Evolutionary conservation across 768 basidiomycete species (phyloP), one percentile per base, ranked within the genome.

Genomic region (Russula foetens): DNA sequence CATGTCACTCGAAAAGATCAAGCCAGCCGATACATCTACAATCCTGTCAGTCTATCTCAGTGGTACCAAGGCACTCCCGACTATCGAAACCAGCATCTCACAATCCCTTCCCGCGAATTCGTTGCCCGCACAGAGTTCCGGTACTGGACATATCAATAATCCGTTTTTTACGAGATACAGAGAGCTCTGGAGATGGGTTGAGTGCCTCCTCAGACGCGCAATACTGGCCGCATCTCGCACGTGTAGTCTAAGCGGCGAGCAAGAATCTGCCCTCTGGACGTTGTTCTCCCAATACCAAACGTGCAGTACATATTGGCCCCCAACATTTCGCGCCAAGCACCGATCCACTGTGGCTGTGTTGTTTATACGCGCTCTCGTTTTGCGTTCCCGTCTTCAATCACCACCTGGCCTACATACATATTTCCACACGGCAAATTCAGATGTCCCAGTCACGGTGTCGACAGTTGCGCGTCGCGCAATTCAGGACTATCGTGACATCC

Each of bases 101-200:
- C 62, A 66, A 7, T 65, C 66, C 19, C 59, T 69, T 14, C 67
- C 70, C 8, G 59, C 58, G 2, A 74, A 75, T 59, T 71, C 66
- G 38, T 56, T 72, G 43, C 70, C 68, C 28, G 68, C 66, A 52
- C 64, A 58, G 64, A 56, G 72, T 15, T 65, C 70, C 65, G 53
- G 69, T 54, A 59, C 69, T 31, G 74, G 74, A 6, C 76, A 72
- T 63, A 67, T 75, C n/a, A 77, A 77, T 56, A 78, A 77, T 46
- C 73, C 80, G 2, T 77, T 84, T 5, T 92, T 92, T 66, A 69
- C 74, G 4, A 79, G 79, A 48, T 84, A 88, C 57, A 86, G 88
- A 7, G 94, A 98, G 67, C 77, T 95, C 11, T 93, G 91, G 78
- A 79, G 92, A 52, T 94, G 90, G 89, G 77, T 82, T 3, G 92